Conservation (phyloP, 208 protist genomes). For the Trypanosoma congolense region DNA sequence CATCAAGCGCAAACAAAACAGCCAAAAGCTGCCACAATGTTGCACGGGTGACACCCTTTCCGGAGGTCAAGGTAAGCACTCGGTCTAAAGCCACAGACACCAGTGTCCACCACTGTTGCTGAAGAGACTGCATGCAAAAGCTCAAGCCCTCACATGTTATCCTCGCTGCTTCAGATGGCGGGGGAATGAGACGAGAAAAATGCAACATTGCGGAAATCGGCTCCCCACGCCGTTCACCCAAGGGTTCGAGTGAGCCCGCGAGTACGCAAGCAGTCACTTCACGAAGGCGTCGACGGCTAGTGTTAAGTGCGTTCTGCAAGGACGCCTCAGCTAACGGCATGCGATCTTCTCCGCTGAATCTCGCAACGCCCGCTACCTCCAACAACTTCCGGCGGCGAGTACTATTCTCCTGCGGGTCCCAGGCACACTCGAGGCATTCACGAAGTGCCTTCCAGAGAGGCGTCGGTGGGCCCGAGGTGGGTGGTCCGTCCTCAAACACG, state of each 20-base stretch:
- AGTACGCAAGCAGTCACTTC: conserved; percentile 56
- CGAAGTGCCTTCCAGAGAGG: conserved; percentile 36
- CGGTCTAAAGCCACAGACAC: conserved; percentile 71
- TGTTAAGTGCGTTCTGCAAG: conserved; percentile 51
- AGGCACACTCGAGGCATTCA: conserved; percentile 34
- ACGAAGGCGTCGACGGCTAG: conserved; percentile 52
- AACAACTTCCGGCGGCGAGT: conserved; percentile 22
- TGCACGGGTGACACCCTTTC: conserved; percentile 7
- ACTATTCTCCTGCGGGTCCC: conserved; percentile 19
- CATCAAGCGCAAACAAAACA: conserved; percentile 58
- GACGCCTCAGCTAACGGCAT: conserved; percentile 40
- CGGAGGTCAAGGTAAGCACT: conserved; percentile 29
- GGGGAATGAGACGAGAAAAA: conserved; percentile 45
- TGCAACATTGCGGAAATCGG: conserved; percentile 50
- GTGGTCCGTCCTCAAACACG: conserved; percentile 19
- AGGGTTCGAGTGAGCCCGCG: conserved; percentile 42
- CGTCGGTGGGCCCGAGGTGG: background rate
- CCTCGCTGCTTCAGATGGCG: conserved; percentile 1
- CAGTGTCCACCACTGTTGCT: conserved; percentile 84
- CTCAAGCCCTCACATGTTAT: conserved; percentile 66
- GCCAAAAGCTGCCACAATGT: conserved; percentile 73
- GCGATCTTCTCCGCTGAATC: conserved; percentile 27
- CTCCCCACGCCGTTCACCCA: conserved; percentile 23
- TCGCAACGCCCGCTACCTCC: conserved; percentile 28
- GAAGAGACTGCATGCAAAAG: conserved; percentile 83